Evolutionary conservation across 1,139 yeast genomes (phyloP).

Genomic region (Suhomyces taliae): DNA sequence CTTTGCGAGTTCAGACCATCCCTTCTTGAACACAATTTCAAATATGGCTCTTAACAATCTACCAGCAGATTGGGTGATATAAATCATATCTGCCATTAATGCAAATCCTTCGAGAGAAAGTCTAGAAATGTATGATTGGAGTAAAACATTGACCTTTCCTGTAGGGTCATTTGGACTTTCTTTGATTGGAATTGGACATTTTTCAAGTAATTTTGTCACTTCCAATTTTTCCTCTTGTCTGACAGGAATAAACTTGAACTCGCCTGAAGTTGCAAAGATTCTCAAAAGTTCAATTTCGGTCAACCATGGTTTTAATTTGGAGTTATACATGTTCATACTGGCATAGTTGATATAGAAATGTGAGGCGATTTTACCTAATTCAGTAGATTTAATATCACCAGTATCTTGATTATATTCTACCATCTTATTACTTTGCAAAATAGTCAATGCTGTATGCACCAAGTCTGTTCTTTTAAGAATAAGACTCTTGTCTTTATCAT

Average conservation of each 20-base stretch:
- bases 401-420: slow-evolving; percentile 54
- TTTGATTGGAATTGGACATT: slow-evolving; percentile 83
- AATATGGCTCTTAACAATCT: slow-evolving; percentile 82
- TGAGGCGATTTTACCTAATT: slow-evolving; percentile 82
- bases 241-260: slow-evolving; percentile 79
- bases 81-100: slow-evolving; percentile 88
- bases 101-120: slow-evolving; percentile 85
- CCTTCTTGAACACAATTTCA: slow-evolving; percentile 70
- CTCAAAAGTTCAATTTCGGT: slow-evolving; percentile 73
- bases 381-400: slow-evolving; percentile 59
- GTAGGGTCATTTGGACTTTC: slow-evolving; percentile 70
- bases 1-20: slow-evolving; percentile 70
- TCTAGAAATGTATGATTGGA: slow-evolving; percentile 83
- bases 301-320: slow-evolving; percentile 61
- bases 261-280: slow-evolving; percentile 78
- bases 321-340: slow-evolving; percentile 66
- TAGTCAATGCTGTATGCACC: slow-evolving; percentile 70
- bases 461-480: slow-evolving; percentile 61
- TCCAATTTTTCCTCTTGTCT: slow-evolving; percentile 88
- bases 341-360: slow-evolving; percentile 77
- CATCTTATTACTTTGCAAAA: slow-evolving; percentile 56
- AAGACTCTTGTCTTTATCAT: slow-evolving; percentile 36
- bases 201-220: slow-evolving; percentile 63
- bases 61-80: slow-evolving; percentile 91
- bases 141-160: slow-evolving; percentile 75